Evolutionary conservation across 345 rosid species (phyloP).

Genomic region (Brassica juncea): DNA sequence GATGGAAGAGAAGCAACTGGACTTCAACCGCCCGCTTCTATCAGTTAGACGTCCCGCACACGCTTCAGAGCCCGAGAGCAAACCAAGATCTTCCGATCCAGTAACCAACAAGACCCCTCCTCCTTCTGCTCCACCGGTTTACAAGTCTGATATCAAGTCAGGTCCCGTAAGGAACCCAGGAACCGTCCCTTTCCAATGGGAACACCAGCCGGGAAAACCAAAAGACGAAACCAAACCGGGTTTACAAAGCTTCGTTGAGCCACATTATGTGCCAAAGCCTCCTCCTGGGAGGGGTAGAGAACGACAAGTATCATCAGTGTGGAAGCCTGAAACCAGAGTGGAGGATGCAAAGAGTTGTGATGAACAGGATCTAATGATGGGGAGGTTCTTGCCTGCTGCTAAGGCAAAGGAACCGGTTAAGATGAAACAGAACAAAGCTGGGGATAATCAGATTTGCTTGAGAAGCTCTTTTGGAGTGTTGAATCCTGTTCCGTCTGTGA

Average conservation of each 20-base stretch:
- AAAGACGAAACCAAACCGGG: constrained; percentile 53
- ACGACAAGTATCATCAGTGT: constrained; percentile 28
- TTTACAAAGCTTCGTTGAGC: constrained; percentile 25
- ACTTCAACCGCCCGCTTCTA: constrained; percentile 75
- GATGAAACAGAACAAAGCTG: constrained; percentile 34
- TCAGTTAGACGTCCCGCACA: constrained; percentile 63
- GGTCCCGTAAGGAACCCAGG: constrained; percentile 86
- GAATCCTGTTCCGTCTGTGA: constrained; percentile 62
- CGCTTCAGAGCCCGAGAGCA: constrained; percentile 46
- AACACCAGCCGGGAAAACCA: constrained; percentile 77
- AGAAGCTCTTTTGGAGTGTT: constrained; percentile 62
- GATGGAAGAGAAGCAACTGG: constrained; percentile 82
- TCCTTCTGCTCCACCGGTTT: constrained; percentile 60
- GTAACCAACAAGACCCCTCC: constrained; percentile 36
- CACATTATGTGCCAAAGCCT: constrained; percentile 66
- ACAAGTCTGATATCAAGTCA: constrained; percentile 81
- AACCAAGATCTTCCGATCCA: constrained; percentile 47
- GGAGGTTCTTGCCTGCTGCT: constrained; percentile 90
- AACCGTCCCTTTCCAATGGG: constrained; percentile 92
- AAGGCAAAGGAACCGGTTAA: constrained; percentile 44
- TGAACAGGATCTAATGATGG: constrained; percentile 77
- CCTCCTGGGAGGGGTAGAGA: constrained; percentile 81
- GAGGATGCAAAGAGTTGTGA: constrained; percentile 18
- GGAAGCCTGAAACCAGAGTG: constrained; percentile 29
- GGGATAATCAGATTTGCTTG: constrained; percentile 52